A percentile compares a stretch with the other conserved stretches of the same genome.
Evolutionary conservation across 805 yeast species (phyloP).

Genomic region (Candida endomychidarum): DNA sequence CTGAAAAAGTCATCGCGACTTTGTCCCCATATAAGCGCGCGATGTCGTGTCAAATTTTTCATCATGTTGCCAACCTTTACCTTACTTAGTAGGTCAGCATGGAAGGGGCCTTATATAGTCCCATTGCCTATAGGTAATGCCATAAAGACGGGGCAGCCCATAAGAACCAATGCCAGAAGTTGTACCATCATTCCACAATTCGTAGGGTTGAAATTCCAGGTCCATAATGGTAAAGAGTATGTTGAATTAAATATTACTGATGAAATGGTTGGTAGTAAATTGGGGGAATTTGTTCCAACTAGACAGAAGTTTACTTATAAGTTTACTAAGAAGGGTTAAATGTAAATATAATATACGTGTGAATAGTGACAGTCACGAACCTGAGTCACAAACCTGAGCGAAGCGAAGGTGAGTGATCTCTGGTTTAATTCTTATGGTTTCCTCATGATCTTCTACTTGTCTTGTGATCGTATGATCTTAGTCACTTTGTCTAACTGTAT

Average conservation of each 20-base stretch:
- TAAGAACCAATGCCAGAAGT: slow-evolving; percentile 92
- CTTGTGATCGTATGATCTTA: too few species aligned
- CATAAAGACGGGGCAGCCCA: slow-evolving; percentile 73
- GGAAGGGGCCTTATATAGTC: slow-evolving; percentile 86
- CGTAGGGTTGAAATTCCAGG: slow-evolving; percentile 91
- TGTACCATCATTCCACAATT: slow-evolving; percentile 95
- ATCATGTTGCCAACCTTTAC: slow-evolving; percentile 8
- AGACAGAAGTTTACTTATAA: slow-evolving; percentile 85
- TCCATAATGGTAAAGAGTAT: slow-evolving; percentile 94
- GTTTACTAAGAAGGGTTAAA: slow-evolving; percentile 55
- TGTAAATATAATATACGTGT: slow-evolving; percentile 3
- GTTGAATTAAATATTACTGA: slow-evolving; percentile 84
- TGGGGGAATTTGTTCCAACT: slow-evolving; percentile 95
- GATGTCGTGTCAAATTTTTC: slow-evolving; percentile 6
- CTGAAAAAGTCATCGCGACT: slow-evolving; percentile 3
- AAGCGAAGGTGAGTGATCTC: too few species aligned
- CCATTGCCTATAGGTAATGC: slow-evolving; percentile 94
- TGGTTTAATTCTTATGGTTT: too few species aligned
- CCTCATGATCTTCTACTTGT: too few species aligned
- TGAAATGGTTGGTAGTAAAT: slow-evolving; percentile 94
- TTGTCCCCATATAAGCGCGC: not conserved
- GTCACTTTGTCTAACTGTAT: too few species aligned
- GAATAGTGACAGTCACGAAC: too few species aligned
- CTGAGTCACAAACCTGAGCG: too few species aligned
- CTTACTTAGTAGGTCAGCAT: slow-evolving; percentile 36